A percentile compares a stretch with the other conserved stretches of the same genome.
Evolutionary conservation across 345 rosid genomes (phyloP).

Genomic region (Hibiscus syriacus): DNA sequence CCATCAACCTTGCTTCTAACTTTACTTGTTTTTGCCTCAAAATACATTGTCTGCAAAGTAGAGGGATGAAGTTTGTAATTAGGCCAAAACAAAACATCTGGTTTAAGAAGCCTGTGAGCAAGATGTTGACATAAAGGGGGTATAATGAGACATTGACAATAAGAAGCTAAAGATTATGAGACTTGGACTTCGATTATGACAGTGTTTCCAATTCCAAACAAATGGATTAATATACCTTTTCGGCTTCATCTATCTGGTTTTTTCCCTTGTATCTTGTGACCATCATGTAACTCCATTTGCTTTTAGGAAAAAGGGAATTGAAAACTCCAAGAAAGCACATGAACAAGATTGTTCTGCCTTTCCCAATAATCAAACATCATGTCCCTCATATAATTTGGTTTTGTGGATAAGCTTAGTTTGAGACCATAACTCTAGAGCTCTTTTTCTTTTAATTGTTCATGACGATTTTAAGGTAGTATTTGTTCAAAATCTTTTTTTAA

Average conservation of each 20-base stretch:
- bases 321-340: neutral
- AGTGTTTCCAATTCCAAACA: neutral
- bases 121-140: constrained; percentile 21
- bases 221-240: constrained; percentile 20
- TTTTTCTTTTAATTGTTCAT: too few species aligned
- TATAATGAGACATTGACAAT: constrained; percentile 15
- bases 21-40: neutral
- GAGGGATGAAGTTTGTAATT: too few species aligned
- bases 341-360: neutral
- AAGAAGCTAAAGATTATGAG: constrained; percentile 21
- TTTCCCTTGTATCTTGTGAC: neutral
- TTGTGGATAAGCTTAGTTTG: neutral
- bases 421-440: too few species aligned
- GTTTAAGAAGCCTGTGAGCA: too few species aligned
- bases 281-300: constrained; percentile 4
- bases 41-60: too few species aligned
- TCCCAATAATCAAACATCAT: neutral
- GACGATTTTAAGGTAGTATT: too few species aligned
- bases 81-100: too few species aligned
- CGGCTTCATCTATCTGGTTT: constrained; percentile 25
- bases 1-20: neutral
- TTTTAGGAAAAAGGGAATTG: neutral
- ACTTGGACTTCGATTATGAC: constrained; percentile 14
- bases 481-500: too few species aligned
- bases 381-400: neutral